These are phyloP conservation scores for Ceratobasidium papillatum DNA, from an alignment of 1,284 basidiomycete species.

Conservation along the genomic window DNA sequence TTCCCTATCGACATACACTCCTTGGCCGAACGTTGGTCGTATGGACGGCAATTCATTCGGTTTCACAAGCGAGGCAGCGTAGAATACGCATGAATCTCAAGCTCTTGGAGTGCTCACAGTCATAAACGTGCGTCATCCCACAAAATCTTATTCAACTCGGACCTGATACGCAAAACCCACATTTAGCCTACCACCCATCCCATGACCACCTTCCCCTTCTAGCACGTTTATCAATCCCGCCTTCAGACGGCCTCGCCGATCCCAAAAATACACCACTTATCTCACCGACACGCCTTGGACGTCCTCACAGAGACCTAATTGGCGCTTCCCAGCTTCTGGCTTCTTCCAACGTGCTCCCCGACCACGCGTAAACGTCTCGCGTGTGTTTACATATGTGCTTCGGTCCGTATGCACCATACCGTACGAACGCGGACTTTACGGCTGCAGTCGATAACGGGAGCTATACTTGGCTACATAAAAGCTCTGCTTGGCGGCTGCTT, in stretches of 20 bases:
- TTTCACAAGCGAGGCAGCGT: background rate
- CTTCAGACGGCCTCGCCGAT: background rate
- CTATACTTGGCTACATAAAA: background rate
- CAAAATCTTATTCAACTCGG: background rate
- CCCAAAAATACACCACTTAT: constrained; percentile 9
- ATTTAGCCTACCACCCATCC: background rate
- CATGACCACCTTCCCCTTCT: background rate
- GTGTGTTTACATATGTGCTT: background rate
- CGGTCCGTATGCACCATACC: background rate
- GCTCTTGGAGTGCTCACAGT: background rate
- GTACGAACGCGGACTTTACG: background rate
- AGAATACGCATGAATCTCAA: background rate
- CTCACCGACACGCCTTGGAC: background rate
- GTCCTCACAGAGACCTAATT: background rate
- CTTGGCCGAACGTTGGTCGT: too few relatives aligned
- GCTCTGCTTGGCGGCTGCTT: background rate
- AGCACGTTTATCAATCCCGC: background rate
- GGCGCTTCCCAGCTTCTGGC: constrained; percentile 20
- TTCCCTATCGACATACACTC: too few relatives aligned
- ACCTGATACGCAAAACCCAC: background rate
- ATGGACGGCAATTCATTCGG: too few relatives aligned
- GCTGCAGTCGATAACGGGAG: background rate
- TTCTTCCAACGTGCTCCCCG: constrained; percentile 34
- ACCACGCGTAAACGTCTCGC: constrained; percentile 33
- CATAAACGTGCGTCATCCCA: background rate